Base-by-base conservation (phyloP, 1,139 yeast species). In the Entelexis sorbosivorans region DNA sequence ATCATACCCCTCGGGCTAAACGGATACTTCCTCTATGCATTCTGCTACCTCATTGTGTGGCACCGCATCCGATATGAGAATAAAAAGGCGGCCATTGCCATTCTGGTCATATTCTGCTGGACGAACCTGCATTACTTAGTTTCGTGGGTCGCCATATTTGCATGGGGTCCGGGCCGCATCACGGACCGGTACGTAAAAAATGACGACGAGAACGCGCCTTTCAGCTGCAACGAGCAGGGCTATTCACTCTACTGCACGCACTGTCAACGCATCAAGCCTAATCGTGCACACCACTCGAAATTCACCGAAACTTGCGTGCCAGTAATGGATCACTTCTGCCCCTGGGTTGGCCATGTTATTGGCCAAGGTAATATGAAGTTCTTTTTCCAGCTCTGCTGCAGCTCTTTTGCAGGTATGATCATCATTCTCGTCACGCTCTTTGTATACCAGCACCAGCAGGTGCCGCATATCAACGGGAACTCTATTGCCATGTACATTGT, bases 291-390 rank as follows among this genome's bases (percentile, higher is more conserved):
- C 62, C 98, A 91, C 64, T 86, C 96, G 55, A 80, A 66, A 0
- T 69, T 77, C 24, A 79, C 93, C 58, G 74, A 78, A 11, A 69
- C 67, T 49, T 91, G 98, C 66, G 74, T 85, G 1, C 71, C 91
- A 5, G 60, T 61, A 39, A 69, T 71, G 72, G 74, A 71, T 67
- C 98, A 91, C 63, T 94, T 85, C 67, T 91, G 98, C 64, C 95
- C 95, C 0, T 89, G 96, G 96, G 82, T 91, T 58, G 80, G 91
- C 10, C 72, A 77, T 5, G 86, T 96, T 59, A 78, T 91, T 56
- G 98, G 98, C 0, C 82, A 74, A 64, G 71, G 71, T 40, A 89
- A 89, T 65, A 82, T 82, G 61, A 82, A 85, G 66, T 76, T 72
- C 61, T 89, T 87, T 63, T 62, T 87, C 13, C 96, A 87, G 64